phyloP scores from a whole-genome alignment of 2,329 filamentous ascomycete genomes.

The Verticillium albo-atrum region DNA sequence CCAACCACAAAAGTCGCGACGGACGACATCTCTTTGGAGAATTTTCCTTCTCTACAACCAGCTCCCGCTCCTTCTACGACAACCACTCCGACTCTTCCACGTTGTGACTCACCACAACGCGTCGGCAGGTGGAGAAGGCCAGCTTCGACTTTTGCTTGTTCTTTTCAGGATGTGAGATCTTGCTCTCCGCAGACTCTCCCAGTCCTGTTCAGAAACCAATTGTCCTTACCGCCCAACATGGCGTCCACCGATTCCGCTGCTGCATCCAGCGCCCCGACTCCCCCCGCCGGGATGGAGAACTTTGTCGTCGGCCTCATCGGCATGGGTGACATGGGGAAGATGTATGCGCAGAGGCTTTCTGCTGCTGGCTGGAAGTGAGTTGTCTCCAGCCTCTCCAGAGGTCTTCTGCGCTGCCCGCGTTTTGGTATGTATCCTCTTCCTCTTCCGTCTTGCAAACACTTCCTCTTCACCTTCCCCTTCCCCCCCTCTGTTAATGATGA shows the following conservation, averaged over 20 bases:
- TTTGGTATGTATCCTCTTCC: conserved; percentile 30
- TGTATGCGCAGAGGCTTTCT: conserved; percentile 89
- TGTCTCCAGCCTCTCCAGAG: conserved; percentile 8
- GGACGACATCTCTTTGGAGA: neutral
- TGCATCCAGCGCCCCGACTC: conserved; percentile 14
- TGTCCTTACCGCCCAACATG: conserved; percentile 5
- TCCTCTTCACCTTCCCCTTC: conserved; percentile 3
- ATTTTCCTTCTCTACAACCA: neutral
- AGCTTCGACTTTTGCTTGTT: neutral
- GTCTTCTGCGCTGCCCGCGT: conserved; percentile 5
- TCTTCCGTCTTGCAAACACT: neutral
- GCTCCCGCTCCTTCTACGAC: neutral
- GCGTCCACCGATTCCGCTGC: conserved; percentile 7
- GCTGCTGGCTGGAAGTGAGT: conserved; percentile 90
- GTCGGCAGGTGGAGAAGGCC: neutral
- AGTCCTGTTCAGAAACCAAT: neutral
- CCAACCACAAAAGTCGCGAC: neutral
- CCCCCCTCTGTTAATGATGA: conserved; percentile 68
- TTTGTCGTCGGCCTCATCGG: conserved; percentile 91
- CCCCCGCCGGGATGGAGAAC: conserved; percentile 52
- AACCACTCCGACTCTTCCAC: neutral
- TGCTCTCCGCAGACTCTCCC: conserved; percentile 8
- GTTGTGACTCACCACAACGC: neutral
- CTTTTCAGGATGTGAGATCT: conserved; percentile 13
- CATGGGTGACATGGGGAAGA: conserved; percentile 99